Evolutionary conservation across 2,329 filamentous ascomycete species (phyloP), one percentile per base, ranked within the genome.

Genomic region (Cordyceps tenuipes): DNA sequence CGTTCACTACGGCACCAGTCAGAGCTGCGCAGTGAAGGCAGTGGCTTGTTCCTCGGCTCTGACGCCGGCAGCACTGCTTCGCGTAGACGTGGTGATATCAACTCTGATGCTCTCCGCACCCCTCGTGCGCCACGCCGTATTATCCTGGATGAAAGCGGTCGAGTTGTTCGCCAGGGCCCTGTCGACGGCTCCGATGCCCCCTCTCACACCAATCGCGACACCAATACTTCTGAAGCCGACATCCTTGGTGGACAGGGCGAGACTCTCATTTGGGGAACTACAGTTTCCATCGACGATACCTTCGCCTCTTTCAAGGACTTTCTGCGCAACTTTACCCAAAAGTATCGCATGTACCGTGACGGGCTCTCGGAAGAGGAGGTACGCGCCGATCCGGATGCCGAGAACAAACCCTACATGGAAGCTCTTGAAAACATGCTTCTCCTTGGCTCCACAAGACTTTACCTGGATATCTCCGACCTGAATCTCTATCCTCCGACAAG

Each of bases 211-310:
- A 85, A 84, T 69, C 73, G 82, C 65, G 81, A 96, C 65, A 91
- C 91, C 0, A 88, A 88, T 64, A 97, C 92, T 7, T 97, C 93
- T 2, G 94, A 99, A 72, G 94, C 94, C 0, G 89, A 97, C 69
- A 84, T 82, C 1, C 83, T 97, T 46, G 93, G 91, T 44, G 94
- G 92, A 2, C 84, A 84, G 61, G 90, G 89, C 44, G 87, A 88
- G 60, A 86, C 88, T 66, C 84, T 95, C 61, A 93, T 99, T 64
- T 99, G 94, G 94, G 94, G 94, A 72, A 99, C 94, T 48, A 97
- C 96, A 44, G 90, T 99, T 54, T 96, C 93, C 5, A 88, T 99
- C 57, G 85, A 90, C 62, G 92, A 97, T 71, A 91, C 91, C 0
- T 89, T 95, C 72, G 84, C 86, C 56, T 81, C 87, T 0, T 96